phyloP scores from a whole-genome alignment of 2,329 filamentous ascomycete genomes.

The Cladosporium sp. region DNA sequence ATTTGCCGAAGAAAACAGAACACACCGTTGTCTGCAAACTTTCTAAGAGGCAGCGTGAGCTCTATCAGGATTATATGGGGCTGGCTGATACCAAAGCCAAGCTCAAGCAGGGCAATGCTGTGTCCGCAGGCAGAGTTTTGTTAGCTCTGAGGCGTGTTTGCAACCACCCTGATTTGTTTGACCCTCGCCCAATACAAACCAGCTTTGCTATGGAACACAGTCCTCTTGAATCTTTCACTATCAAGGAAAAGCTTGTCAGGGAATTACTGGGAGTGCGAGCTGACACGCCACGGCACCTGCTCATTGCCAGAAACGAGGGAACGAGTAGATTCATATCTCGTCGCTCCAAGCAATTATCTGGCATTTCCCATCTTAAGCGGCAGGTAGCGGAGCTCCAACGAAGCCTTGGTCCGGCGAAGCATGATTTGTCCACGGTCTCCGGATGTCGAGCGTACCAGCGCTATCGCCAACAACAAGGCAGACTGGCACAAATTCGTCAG shows the following conservation, averaged over 20 bases:
- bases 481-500: constrained; percentile 25
- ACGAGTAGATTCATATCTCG: constrained; percentile 16
- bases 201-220: constrained; percentile 82
- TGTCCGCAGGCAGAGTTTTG: constrained; percentile 96
- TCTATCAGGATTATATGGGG: constrained; percentile 95
- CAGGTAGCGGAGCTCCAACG: constrained; percentile 21
- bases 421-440: constrained; percentile 23
- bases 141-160: constrained; percentile 98
- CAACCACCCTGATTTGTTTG: constrained; percentile 95
- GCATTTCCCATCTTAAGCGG: constrained; percentile 18
- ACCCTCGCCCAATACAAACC: constrained; percentile 92
- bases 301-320: constrained; percentile 20
- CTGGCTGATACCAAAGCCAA: constrained; percentile 85
- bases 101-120: constrained; percentile 85
- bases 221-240: constrained; percentile 67
- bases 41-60: constrained; percentile 88
- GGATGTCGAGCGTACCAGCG: constrained; percentile 25
- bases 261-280: constrained; percentile 37
- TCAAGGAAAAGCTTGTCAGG: constrained; percentile 67
- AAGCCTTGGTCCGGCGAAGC: constrained; percentile 12
- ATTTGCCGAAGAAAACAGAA: constrained; percentile 97
- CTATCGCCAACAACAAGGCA: constrained; percentile 20
- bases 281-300: constrained; percentile 15
- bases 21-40: constrained; percentile 93
- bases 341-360: constrained; percentile 22